Percentiles rank a stretch among this genome's conserved stretches.
phyloP scores from a whole-genome alignment of 2,329 filamentous ascomycete species.

The Macrophomina pseudophaseolina region DNA sequence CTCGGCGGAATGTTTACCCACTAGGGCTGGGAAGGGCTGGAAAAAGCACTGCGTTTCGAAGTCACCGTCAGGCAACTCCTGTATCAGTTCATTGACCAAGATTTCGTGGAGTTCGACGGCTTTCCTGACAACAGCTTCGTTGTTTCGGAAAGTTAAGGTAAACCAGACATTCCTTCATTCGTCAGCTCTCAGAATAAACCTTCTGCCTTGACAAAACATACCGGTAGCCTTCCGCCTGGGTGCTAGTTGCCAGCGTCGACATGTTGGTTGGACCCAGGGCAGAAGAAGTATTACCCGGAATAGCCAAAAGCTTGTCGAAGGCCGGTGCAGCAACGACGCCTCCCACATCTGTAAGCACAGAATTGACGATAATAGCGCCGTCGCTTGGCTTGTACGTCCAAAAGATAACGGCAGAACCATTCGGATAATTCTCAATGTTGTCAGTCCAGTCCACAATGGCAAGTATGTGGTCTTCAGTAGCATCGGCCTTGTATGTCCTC shows the following conservation, averaged over 20 bases:
- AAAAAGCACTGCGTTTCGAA: conserved; percentile 42
- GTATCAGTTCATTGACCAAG: conserved; percentile 42
- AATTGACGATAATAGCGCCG: conserved; percentile 32
- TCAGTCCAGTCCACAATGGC: conserved; percentile 29
- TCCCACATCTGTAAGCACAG: conserved; percentile 30
- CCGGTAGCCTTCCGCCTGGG: conserved; percentile 33
- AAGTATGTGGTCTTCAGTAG: neutral
- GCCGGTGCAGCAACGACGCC: conserved; percentile 28
- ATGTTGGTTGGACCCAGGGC: conserved; percentile 34
- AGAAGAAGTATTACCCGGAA: conserved; percentile 35
- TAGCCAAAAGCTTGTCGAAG: conserved; percentile 34
- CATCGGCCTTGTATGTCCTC: neutral
- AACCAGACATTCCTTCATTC: conserved; percentile 29
- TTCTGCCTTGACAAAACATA: neutral
- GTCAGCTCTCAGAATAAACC: conserved; percentile 29
- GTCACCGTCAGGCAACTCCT: conserved; percentile 36
- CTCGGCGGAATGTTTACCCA: conserved; percentile 40
- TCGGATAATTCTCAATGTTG: conserved; percentile 31
- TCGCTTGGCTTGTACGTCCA: conserved; percentile 35
- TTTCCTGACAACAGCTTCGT: conserved; percentile 42
- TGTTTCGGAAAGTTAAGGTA: conserved; percentile 39
- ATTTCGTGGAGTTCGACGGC: conserved; percentile 48
- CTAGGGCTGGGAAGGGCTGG: conserved; percentile 48
- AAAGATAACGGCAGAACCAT: conserved; percentile 34
- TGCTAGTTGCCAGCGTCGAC: conserved; percentile 31